A percentile compares a stretch with the other conserved stretches of the same genome.
Evolutionary conservation across 2,329 filamentous ascomycete species (phyloP).

Genomic region (Neopestalotiopsis clavispora): DNA sequence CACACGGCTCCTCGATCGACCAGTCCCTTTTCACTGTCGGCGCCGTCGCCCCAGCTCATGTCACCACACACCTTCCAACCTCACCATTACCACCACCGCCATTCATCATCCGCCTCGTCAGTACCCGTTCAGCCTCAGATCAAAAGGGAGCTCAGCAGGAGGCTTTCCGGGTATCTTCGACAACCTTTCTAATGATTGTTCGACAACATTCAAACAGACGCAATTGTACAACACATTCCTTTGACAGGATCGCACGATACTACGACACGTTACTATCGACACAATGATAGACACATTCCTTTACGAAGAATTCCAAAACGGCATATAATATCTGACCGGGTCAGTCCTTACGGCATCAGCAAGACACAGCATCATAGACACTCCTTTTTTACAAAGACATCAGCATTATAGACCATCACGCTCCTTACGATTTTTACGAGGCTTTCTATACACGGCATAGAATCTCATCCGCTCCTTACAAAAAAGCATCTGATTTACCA

Average conservation of each 20-base stretch:
- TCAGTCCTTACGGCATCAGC: constrained; percentile 41
- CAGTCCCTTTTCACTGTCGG: constrained; percentile 37
- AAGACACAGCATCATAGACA: constrained; percentile 50
- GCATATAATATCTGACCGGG: constrained; percentile 35
- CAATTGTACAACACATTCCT: constrained; percentile 41
- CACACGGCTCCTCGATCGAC: constrained; percentile 45
- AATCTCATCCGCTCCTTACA: constrained; percentile 43
- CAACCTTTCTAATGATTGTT: constrained; percentile 28
- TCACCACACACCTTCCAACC: constrained; percentile 37
- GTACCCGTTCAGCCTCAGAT: constrained; percentile 38
- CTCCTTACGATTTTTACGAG: constrained; percentile 40
- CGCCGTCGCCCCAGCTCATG: constrained; percentile 39
- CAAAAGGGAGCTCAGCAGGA: constrained; percentile 37
- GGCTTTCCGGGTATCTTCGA: constrained; percentile 17
- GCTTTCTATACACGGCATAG: constrained; percentile 40
- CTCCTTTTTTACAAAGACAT: constrained; percentile 44
- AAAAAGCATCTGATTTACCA: constrained; percentile 34
- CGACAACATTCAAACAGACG: constrained; percentile 34
- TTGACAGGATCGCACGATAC: constrained; percentile 39
- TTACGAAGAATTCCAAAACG: constrained; percentile 29
- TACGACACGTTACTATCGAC: constrained; percentile 38
- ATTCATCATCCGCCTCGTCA: constrained; percentile 39
- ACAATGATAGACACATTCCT: constrained; percentile 41
- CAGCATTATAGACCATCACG: constrained; percentile 36
- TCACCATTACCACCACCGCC: constrained; percentile 37